Base-by-base conservation (phyloP, 768 basidiomycete genomes). In the Pleurotus cornucopiae region DNA sequence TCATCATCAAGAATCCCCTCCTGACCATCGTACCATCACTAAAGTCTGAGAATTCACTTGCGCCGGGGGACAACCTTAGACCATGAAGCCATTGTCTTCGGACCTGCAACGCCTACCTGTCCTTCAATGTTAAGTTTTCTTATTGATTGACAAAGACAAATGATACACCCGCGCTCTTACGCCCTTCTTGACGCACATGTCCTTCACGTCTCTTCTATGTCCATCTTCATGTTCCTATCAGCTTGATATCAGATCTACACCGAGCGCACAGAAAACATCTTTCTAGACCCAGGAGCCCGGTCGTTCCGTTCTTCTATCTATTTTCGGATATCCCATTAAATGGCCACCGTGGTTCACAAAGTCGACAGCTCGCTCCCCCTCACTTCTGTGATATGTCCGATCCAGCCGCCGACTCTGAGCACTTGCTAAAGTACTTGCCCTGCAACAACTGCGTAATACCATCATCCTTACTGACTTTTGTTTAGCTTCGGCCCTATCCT, bases 401-500 rank as follows among this genome's bases (percentile, higher is more conserved):
- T 20, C 5, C 14, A 43, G 41, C 41, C 13, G 14, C 14, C 20
- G 20, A 20, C 1, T 13, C 41, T 2, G 41, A 43, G 20, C 41
- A 43, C 41, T 43, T 43, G 41, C 20, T 43, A 2, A 43, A 43
- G 41, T 43, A n/a, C 7, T n/a, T 14, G 2, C 14, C 41, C 12
- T 43, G 5, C 41, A 30, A 30, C 6, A 6, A 6, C 26, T 1
- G 6, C 6, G 26, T 9, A 6, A 1, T 30, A 20, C 20, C 2
- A 30, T 30, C 26, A 30, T 6, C 41, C 5, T 20, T n/a, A 20
- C 14, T 43, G n/a, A 43, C 14, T 20, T 1, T 4, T 20, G 5
- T 43, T n/a, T 18, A 61, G 58, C 9, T 60, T 51, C 45, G 57
- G 59, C 6, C 59, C 62, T 25, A 56, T 63, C 46, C 57, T 63